phyloP scores from a whole-genome alignment of 441 rosid genomes.

The Brassica hybrid region DNA sequence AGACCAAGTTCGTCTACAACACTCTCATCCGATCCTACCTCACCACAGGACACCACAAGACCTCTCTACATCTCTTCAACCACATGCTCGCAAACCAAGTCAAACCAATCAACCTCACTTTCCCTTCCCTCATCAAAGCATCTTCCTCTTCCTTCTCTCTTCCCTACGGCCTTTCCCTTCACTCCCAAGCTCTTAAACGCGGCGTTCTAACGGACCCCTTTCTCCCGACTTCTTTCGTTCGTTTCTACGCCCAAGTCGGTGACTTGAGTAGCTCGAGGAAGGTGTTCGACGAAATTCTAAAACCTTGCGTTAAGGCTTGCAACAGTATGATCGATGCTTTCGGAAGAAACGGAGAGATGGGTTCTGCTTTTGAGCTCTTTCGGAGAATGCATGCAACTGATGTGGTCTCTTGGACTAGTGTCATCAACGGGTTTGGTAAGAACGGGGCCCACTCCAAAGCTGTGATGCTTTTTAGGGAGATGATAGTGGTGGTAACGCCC shows the following conservation, averaged over 20 bases:
- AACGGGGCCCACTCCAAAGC: slow-evolving; percentile 51
- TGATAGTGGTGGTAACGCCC: slow-evolving; percentile 57
- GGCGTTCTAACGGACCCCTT: slow-evolving; percentile 58
- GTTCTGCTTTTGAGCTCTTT: slow-evolving; percentile 53
- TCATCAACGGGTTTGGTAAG: slow-evolving; percentile 61
- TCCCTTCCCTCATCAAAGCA: slow-evolving; percentile 67
- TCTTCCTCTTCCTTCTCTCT: slow-evolving; percentile 41
- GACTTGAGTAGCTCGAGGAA: slow-evolving; percentile 46
- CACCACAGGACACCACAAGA: slow-evolving; percentile 44
- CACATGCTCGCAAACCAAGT: slow-evolving; percentile 55
- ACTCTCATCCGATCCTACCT: slow-evolving; percentile 65
- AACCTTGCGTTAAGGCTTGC: slow-evolving; percentile 54
- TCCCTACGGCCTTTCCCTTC: slow-evolving; percentile 51
- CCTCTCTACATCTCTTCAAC: slow-evolving; percentile 53
- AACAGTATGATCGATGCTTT: slow-evolving; percentile 69
- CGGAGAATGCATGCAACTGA: slow-evolving; percentile 53
- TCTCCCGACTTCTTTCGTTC: slow-evolving; percentile 59
- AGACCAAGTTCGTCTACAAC: slow-evolving; percentile 57
- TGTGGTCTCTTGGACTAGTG: slow-evolving; percentile 75
- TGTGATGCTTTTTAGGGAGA: slow-evolving; percentile 48
- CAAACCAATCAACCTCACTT: slow-evolving; percentile 59
- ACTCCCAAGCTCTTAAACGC: slow-evolving; percentile 55
- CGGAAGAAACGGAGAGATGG: slow-evolving; percentile 60
- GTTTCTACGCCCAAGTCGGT: slow-evolving; percentile 47
- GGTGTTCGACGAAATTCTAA: slow-evolving; percentile 60